These are phyloP conservation scores for Pseudocercospora vitis DNA, from an alignment of 2,329 filamentous ascomycete species.

Conservation along the genomic window DNA sequence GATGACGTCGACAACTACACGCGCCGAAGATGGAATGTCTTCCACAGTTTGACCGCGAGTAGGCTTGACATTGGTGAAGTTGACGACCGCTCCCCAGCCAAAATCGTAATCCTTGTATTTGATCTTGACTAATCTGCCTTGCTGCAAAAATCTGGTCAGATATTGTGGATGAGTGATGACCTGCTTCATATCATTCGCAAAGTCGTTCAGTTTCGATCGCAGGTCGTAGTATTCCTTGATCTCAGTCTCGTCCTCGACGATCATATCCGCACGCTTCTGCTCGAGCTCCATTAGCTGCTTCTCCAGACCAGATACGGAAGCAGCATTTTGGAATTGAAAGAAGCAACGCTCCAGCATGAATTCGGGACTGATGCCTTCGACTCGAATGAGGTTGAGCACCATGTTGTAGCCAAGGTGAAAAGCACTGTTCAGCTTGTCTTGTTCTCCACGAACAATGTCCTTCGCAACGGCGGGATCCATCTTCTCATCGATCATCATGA, in stretches of 20 bases:
- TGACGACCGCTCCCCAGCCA: slow-evolving; percentile 89
- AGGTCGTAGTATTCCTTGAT: slow-evolving; percentile 95
- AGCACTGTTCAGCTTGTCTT: slow-evolving; percentile 95
- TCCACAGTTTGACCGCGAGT: slow-evolving; percentile 66
- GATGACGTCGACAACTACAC: slow-evolving; percentile 79
- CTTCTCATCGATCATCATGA: slow-evolving; percentile 98
- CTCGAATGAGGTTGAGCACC: slow-evolving; percentile 92
- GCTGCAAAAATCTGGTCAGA: slow-evolving; percentile 78
- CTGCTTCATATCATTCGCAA: slow-evolving; percentile 83
- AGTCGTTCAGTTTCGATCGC: slow-evolving; percentile 77
- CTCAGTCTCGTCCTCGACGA: slow-evolving; percentile 80
- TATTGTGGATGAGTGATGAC: slow-evolving; percentile 92
- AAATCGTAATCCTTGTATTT: slow-evolving; percentile 80
- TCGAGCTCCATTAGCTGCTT: slow-evolving; percentile 79
- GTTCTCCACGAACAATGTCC: slow-evolving; percentile 91
- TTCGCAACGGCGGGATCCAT: slow-evolving; percentile 94
- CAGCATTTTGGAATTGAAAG: slow-evolving; percentile 95
- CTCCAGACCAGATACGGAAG: slow-evolving; percentile 79
- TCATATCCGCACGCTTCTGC: slow-evolving; percentile 67
- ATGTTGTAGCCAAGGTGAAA: slow-evolving; percentile 99
- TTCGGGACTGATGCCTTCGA: slow-evolving; percentile 98
- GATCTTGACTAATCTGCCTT: slow-evolving; percentile 83
- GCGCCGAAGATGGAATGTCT: slow-evolving; percentile 71
- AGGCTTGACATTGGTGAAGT: slow-evolving; percentile 61
- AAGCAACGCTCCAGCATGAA: slow-evolving; percentile 99